Conservation (phyloP, 2,329 filamentous ascomycete genomes). For the Ophiocordyceps camponoti-leonardi region DNA sequence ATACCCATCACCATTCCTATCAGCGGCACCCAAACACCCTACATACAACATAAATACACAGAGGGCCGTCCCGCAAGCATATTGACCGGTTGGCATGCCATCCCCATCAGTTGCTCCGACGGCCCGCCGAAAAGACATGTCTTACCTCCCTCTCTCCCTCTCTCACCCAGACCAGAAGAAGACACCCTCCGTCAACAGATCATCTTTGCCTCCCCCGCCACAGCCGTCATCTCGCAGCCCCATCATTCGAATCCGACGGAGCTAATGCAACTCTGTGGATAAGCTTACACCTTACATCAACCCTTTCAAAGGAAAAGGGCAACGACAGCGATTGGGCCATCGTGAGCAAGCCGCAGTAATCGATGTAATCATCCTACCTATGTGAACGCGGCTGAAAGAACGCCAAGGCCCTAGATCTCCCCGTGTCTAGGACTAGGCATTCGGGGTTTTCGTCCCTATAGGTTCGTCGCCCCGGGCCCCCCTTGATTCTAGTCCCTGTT, state of each 20-base stretch:
- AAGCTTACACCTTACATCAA: background rate
- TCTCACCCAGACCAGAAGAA: no score
- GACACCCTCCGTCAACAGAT: no score
- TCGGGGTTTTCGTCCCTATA: background rate
- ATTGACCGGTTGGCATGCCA: background rate
- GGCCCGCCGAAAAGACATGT: background rate
- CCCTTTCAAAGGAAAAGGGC: background rate
- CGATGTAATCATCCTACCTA: background rate
- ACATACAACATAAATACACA: no score
- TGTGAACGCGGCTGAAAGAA: background rate
- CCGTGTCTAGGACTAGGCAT: background rate
- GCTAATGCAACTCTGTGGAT: background rate
- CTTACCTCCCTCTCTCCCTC: background rate
- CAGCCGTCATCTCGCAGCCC: no score
- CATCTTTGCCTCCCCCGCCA: no score
- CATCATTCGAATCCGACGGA: background rate
- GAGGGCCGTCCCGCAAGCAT: background rate
- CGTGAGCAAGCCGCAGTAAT: background rate
- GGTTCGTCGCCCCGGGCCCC: background rate
- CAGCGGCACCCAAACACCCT: no score
- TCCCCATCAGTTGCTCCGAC: background rate
- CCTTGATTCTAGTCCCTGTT: background rate
- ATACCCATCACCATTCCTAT: no score
- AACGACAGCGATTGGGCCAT: no score
- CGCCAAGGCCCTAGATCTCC: background rate